These are phyloP conservation scores for Bromus sterilis DNA, from an alignment of 176 grass and related monocot genomes.

Conservation along the genomic window DNA sequence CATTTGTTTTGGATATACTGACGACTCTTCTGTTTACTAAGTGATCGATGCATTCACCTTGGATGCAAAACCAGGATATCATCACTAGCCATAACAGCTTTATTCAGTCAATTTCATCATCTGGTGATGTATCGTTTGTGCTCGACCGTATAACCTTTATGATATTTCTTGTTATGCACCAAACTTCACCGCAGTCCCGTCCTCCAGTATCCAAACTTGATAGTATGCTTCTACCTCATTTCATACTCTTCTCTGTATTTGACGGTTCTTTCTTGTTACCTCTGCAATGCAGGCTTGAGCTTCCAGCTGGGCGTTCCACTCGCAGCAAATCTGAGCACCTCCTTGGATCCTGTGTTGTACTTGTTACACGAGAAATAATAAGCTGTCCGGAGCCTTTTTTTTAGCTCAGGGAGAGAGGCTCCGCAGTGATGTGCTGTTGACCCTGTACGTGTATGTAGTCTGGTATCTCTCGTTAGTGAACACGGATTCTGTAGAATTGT, in stretches of 20 bases:
- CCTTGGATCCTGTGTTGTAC: neutral
- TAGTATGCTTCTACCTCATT: neutral
- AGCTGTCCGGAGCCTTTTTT: neutral
- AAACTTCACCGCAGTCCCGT: neutral
- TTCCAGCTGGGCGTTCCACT: neutral
- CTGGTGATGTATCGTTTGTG: neutral
- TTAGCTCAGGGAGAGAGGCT: neutral
- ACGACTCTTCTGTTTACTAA: neutral
- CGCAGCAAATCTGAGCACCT: neutral
- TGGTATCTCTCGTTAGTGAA: neutral
- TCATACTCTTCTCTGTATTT: neutral
- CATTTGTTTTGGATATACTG: neutral
- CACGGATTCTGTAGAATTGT: constrained; percentile 17
- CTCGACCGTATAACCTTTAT: neutral
- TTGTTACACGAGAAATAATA: neutral
- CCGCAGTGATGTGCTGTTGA: neutral
- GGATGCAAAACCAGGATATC: neutral
- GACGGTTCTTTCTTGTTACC: neutral
- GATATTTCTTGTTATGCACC: neutral
- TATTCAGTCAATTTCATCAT: neutral
- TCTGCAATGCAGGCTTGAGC: constrained; percentile 41
- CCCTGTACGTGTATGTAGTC: neutral
- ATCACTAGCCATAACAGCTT: neutral
- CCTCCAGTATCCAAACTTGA: neutral
- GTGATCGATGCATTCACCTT: neutral